A percentile compares a stretch with the other conserved stretches of the same genome.
Conservation (phyloP, 257 asterid species). For the Rubia yunnanensis region DNA sequence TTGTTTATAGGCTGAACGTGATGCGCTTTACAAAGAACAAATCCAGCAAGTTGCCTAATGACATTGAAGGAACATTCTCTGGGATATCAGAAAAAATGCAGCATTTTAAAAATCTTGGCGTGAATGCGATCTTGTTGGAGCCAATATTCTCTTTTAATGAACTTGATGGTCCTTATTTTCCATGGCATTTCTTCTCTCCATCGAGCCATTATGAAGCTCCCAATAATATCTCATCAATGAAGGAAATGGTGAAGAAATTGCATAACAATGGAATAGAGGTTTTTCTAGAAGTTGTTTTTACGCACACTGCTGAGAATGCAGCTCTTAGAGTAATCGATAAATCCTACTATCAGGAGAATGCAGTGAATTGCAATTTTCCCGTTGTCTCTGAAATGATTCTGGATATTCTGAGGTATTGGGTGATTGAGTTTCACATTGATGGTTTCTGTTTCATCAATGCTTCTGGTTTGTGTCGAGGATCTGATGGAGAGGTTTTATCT, state of each 20-base stretch:
- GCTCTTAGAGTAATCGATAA: conserved; percentile 45
- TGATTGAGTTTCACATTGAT: conserved; percentile 63
- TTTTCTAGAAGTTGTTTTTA: conserved; percentile 79
- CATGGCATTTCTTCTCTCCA: conserved; percentile 72
- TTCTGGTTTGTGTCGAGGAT: conserved; percentile 54
- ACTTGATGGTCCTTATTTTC: conserved; percentile 69
- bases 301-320: conserved; percentile 50
- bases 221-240: conserved; percentile 46
- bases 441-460: conserved; percentile 74
- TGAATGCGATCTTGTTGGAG: conserved; percentile 74
- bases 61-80: conserved; percentile 52
- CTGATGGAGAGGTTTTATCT: conserved; percentile 52
- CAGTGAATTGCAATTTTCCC: conserved; percentile 72
- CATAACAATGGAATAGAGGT: conserved; percentile 73
- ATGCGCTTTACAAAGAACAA: conserved; percentile 46
- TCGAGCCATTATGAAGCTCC: conserved; percentile 37
- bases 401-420: conserved; percentile 89
- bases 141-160: conserved; percentile 71
- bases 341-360: conserved; percentile 31
- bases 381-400: conserved; percentile 62
- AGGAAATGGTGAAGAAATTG: conserved; percentile 80
- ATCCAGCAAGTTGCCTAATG: conserved; percentile 58
- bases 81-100: conserved; percentile 61
- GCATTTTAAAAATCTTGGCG: conserved; percentile 75
- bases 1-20: conserved; percentile 65